Evolutionary conservation across 2,329 filamentous ascomycete genomes (phyloP).

Genomic region (Talaromyces marneffei): DNA sequence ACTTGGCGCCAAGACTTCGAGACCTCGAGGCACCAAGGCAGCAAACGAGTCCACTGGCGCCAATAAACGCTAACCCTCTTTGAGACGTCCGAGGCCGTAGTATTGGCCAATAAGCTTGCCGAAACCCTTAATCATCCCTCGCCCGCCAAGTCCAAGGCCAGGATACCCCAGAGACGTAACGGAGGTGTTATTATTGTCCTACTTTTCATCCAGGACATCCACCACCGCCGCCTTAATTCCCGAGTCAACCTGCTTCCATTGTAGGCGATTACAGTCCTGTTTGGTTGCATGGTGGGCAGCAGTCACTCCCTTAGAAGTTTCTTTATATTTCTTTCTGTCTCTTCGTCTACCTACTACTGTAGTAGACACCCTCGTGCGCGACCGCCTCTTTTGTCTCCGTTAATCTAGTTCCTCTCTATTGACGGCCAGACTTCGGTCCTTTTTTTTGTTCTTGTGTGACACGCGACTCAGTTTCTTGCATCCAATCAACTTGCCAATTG

Average conservation of each 20-base stretch:
- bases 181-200: neutral
- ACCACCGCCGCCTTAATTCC: neutral
- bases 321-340: neutral
- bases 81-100: neutral
- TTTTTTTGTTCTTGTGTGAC: neutral
- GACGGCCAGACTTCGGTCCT: neutral
- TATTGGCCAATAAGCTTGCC: neutral
- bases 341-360: too few species aligned
- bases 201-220: neutral
- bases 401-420: neutral
- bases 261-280: neutral
- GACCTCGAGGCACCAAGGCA: neutral
- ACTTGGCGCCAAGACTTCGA: neutral
- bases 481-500: neutral
- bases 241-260: neutral
- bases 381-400: constrained; percentile 5
- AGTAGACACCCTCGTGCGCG: neutral
- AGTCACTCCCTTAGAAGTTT: constrained; percentile 13
- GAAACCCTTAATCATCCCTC: neutral
- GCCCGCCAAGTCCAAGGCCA: neutral
- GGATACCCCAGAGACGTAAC: neutral
- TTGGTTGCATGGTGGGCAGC: constrained; percentile 6
- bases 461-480: neutral
- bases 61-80: neutral
- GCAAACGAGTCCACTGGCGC: neutral